These are phyloP conservation scores for Tulasnella sp. DNA, from an alignment of 768 basidiomycete genomes.

Conservation along the genomic window DNA sequence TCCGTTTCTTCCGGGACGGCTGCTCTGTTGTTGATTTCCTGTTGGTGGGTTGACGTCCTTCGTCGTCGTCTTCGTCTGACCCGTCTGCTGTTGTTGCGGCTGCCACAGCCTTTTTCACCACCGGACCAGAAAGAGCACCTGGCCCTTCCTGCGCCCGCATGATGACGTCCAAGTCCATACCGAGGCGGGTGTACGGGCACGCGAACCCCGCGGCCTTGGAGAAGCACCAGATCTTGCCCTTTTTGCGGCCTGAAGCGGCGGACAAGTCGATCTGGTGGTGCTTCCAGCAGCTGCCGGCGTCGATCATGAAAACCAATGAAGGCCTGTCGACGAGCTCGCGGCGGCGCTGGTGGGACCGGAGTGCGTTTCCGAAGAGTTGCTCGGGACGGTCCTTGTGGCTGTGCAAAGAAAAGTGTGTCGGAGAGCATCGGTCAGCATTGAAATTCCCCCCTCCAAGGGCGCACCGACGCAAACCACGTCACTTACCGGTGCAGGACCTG, in stretches of 20 bases:
- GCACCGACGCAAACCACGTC: neutral
- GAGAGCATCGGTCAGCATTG: conserved; percentile 23
- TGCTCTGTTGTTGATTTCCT: conserved; percentile 19
- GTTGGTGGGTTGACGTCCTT: conserved; percentile 16
- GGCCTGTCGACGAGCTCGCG: conserved; percentile 29
- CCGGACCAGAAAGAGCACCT: conserved; percentile 10
- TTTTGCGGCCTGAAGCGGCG: conserved; percentile 30
- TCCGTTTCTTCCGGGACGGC: conserved; percentile 30
- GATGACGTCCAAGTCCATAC: conserved; percentile 29
- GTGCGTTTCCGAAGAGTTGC: conserved; percentile 33
- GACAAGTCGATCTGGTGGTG: conserved; percentile 33
- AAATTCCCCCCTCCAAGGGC: neutral
- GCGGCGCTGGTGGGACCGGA: conserved; percentile 33
- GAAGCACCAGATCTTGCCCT: conserved; percentile 35
- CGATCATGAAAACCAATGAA: conserved; percentile 35
- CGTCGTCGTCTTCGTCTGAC: conserved; percentile 29
- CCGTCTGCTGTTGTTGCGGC: conserved; percentile 3
- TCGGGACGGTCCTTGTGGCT: conserved; percentile 35
- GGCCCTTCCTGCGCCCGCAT: conserved; percentile 24
- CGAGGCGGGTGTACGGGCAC: conserved; percentile 30
- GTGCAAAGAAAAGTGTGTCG: conserved; percentile 23
- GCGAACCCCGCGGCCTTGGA: conserved; percentile 31
- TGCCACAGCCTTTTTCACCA: neutral
- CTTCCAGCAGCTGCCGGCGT: conserved; percentile 35
- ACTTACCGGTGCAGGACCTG: conserved; percentile 33